Evolutionary conservation across 2,329 filamentous ascomycete genomes (phyloP).

Genomic region (Talaromyces islandicus): DNA sequence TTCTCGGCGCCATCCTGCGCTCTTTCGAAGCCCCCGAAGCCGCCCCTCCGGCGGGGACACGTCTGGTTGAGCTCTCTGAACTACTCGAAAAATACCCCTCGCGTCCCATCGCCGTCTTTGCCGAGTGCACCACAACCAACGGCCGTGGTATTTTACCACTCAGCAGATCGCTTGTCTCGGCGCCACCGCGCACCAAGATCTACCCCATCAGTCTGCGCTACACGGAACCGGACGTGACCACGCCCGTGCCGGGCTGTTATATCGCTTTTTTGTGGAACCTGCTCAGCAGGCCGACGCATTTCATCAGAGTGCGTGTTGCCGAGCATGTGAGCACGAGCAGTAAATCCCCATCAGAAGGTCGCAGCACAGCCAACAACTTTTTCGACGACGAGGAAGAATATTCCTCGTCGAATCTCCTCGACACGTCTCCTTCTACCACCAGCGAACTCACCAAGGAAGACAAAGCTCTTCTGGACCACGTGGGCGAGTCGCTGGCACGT

Average conservation of each 20-base stretch:
- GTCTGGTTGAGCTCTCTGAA: conserved; percentile 55
- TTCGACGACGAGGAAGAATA: background rate
- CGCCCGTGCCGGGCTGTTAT: conserved; percentile 73
- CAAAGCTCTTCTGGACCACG: conserved; percentile 64
- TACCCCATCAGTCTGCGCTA: conserved; percentile 91
- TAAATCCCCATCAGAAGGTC: conserved; percentile 32
- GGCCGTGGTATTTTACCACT: conserved; percentile 83
- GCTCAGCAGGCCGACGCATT: conserved; percentile 77
- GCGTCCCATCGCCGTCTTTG: conserved; percentile 78
- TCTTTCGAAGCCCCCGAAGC: conserved; percentile 60
- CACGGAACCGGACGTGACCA: conserved; percentile 81
- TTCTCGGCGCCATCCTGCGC: conserved; percentile 67
- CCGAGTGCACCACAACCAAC: conserved; percentile 91
- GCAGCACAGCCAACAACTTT: conserved; percentile 21
- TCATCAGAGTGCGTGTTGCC: conserved; percentile 84
- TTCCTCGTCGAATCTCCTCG: background rate
- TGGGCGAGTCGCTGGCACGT: conserved; percentile 81
- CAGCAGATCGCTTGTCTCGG: conserved; percentile 64
- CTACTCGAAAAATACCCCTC: conserved; percentile 64
- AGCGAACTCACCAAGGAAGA: conserved; percentile 48
- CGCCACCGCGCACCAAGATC: conserved; percentile 63
- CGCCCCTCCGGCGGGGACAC: conserved; percentile 40
- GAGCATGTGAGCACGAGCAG: conserved; percentile 51
- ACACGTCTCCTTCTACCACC: conserved; percentile 14
- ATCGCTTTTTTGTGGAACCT: conserved; percentile 76